phyloP scores from a whole-genome alignment of 2,329 filamentous ascomycete species.

The Venturia aucupariae region DNA sequence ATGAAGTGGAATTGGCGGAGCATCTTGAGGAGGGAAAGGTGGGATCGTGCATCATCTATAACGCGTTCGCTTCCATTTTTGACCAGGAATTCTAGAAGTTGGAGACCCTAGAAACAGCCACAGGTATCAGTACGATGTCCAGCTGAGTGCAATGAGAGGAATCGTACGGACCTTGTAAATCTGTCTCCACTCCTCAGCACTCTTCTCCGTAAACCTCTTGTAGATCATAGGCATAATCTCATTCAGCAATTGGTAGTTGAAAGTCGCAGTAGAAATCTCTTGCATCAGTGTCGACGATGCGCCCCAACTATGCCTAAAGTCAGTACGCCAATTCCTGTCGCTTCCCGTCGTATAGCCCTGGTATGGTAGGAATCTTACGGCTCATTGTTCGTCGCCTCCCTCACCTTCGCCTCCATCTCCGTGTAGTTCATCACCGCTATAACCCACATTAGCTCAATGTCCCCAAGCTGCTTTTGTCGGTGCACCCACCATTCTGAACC shows the following conservation, averaged over 20 bases:
- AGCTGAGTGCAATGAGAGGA: not conserved
- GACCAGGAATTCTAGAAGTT: conserved; percentile 91
- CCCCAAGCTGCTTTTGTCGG: not conserved
- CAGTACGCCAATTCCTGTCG: not conserved
- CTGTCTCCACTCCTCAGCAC: conserved; percentile 96
- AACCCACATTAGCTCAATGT: not conserved
- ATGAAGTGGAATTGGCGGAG: conserved; percentile 97
- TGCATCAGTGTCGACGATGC: conserved; percentile 85
- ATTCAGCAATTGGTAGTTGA: conserved; percentile 95
- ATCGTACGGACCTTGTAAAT: conserved; percentile 73
- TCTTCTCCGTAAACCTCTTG: conserved; percentile 96
- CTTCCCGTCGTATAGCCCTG: not conserved
- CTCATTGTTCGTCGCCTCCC: conserved; percentile 15
- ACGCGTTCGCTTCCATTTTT: conserved; percentile 98
- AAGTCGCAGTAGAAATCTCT: conserved; percentile 95
- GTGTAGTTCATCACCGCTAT: conserved; percentile 96
- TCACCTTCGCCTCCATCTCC: conserved; percentile 70
- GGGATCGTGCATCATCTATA: conserved; percentile 91
- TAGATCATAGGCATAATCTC: conserved; percentile 99
- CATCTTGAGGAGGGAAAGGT: conserved; percentile 95
- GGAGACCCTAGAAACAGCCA: conserved; percentile 48
- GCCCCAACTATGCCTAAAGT: conserved; percentile 51
- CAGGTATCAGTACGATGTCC: not conserved
- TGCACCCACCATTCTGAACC: conserved; percentile 81
- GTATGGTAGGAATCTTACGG: conserved; percentile 7